Conservation (phyloP, 805 yeast species). For the Hanseniaspora nectarophila region DNA sequence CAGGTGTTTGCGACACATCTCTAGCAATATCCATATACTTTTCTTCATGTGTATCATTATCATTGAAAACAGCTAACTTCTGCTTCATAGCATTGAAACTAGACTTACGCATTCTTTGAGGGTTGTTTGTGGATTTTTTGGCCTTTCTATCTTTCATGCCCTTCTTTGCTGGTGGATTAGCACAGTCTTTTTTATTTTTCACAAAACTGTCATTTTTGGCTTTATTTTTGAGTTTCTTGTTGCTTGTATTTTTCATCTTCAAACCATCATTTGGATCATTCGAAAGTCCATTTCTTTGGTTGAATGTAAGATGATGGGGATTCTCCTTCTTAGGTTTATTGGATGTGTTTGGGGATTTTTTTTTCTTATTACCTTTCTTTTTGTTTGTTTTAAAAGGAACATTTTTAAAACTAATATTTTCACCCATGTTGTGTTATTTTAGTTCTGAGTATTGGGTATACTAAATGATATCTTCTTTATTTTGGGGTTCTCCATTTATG, state of each 20-base stretch:
- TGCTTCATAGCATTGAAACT: slow-evolving; percentile 25
- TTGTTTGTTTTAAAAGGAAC: slow-evolving; percentile 11
- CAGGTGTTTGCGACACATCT: slow-evolving; percentile 5
- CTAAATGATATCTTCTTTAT: neutral
- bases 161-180: neutral
- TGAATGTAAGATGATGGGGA: slow-evolving; percentile 5
- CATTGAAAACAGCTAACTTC: slow-evolving; percentile 24
- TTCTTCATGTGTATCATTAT: slow-evolving; percentile 21
- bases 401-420: slow-evolving; percentile 10
- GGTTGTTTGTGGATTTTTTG: slow-evolving; percentile 13
- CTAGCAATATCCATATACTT: slow-evolving; percentile 23
- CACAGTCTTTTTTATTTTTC: neutral
- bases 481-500: neutral
- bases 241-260: slow-evolving; percentile 5
- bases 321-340: neutral
- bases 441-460: neutral
- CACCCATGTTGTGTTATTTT: too few species aligned
- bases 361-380: slow-evolving; percentile 6
- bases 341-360: neutral
- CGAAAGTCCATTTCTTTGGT: neutral
- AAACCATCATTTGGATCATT: neutral
- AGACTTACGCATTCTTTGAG: slow-evolving; percentile 25
- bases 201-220: slow-evolving; percentile 3
- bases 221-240: slow-evolving; percentile 4
- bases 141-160: slow-evolving; percentile 14